Conservation (phyloP, 2,329 filamentous ascomycete species). For the Aspergillus ibericus region DNA sequence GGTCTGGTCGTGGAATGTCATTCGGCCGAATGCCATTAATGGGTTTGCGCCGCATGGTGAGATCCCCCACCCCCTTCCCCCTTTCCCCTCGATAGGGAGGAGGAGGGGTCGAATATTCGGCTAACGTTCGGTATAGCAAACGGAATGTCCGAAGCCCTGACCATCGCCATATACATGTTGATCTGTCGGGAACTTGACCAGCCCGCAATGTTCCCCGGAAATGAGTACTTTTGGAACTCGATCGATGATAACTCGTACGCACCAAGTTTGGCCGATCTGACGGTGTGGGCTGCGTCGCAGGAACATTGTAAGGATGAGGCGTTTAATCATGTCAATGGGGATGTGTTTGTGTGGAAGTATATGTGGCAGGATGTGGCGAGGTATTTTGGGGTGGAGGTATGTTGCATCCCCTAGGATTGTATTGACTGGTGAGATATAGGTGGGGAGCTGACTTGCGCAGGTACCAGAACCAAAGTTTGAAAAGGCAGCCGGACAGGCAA, state of each 20-base stretch:
- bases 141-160: constrained; percentile 32
- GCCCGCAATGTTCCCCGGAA: constrained; percentile 25
- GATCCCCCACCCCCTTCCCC: background rate
- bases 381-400: constrained; percentile 26
- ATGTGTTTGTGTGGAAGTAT: constrained; percentile 30
- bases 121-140: constrained; percentile 16
- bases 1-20: constrained; percentile 30
- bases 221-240: constrained; percentile 29
- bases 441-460: background rate
- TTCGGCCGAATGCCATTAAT: constrained; percentile 30
- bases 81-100: background rate
- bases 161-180: constrained; percentile 28
- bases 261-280: constrained; percentile 28
- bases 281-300: constrained; percentile 24
- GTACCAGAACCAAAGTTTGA: constrained; percentile 16
- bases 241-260: constrained; percentile 32
- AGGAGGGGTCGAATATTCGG: background rate
- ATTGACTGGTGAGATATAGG: too few relatives aligned
- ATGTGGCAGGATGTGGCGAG: constrained; percentile 22
- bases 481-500: constrained; percentile 14
- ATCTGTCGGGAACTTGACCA: constrained; percentile 27
- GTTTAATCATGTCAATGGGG: constrained; percentile 31
- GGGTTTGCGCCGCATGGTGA: constrained; percentile 31
- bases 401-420: background rate
- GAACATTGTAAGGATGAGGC: constrained; percentile 26